These are phyloP conservation scores for Boletus chippewaensis DNA, from an alignment of 1,284 basidiomycete species.

Conservation along the genomic window DNA sequence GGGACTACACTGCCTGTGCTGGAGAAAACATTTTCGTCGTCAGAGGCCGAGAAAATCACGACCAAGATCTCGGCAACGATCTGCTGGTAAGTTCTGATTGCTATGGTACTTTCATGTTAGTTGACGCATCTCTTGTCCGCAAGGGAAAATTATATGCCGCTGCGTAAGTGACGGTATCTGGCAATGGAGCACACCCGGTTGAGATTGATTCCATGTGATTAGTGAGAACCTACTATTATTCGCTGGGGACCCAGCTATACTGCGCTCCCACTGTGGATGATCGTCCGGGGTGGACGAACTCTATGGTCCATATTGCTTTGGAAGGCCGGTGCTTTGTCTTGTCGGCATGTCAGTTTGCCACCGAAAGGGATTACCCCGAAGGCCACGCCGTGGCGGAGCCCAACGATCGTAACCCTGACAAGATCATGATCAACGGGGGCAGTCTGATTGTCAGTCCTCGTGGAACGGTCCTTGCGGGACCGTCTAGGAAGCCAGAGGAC, in stretches of 20 bases:
- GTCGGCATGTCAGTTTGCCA: conserved; percentile 57
- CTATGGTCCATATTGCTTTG: conserved; percentile 68
- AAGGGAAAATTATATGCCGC: conserved; percentile 76
- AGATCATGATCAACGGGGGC: conserved; percentile 64
- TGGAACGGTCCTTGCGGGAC: conserved; percentile 64
- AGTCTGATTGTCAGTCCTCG: conserved; percentile 64
- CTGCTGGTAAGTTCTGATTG: conserved; percentile 50
- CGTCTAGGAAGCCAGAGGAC: conserved; percentile 53
- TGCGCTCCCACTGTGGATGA: conserved; percentile 69
- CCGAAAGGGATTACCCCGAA: conserved; percentile 54
- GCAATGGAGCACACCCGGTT: background rate
- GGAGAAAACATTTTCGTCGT: conserved; percentile 30
- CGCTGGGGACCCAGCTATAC: conserved; percentile 57
- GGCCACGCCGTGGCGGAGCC: conserved; percentile 45
- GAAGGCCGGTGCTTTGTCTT: conserved; percentile 76
- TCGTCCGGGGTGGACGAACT: conserved; percentile 54
- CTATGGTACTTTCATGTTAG: background rate
- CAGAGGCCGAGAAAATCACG: conserved; percentile 29
- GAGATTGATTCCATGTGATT: background rate
- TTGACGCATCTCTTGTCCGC: background rate
- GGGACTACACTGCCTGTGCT: conserved; percentile 45
- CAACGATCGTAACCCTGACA: conserved; percentile 39
- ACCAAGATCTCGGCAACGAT: conserved; percentile 57
- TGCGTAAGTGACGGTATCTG: conserved; percentile 37
- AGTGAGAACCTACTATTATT: conserved; percentile 61